Base-by-base conservation (phyloP, 2,329 filamentous ascomycete species). In the Hortaea werneckii region DNA sequence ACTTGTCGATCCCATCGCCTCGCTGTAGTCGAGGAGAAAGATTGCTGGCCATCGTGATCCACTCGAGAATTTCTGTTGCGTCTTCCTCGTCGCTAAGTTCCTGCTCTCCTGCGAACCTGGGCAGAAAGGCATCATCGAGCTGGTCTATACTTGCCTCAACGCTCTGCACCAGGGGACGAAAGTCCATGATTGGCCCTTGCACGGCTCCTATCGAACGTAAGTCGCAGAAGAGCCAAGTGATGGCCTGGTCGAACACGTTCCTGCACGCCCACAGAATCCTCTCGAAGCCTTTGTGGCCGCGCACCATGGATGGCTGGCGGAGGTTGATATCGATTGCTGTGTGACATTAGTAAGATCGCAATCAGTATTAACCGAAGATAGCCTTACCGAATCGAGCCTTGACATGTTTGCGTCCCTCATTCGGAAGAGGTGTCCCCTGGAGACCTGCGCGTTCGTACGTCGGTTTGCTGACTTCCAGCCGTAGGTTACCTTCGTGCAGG, bases 391-490 rank as follows among this genome's bases (percentile, higher is more conserved):
- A 96, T 65, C 86, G 75, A 44, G 80, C 77, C 59, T 84, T 87
- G 40, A 77, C 65, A 55, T 82, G 79, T 55, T 80, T 82, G 52
- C 73, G 71, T 4, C 76, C 79, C 10, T 71, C 74, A 43, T 74
- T 71, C 12, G 72, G 68, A 20, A 80, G 68, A 0, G 84, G 76
- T 52, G 80, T 81, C 1, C 90, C 90, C 1, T 81, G 77, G 0
- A 98, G 71, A 0, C 92, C 92, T 40, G 83, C 81, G 41, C 82
- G 77, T 64, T 96, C 88, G 64, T 89, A 95, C 0, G 78, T 80
- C 44, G 88, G 80, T 54, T 83, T 87, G 52, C 87, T 83, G 27
- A 96, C 73, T 55, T 87, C 84, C 56, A 98, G 73, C 4, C 75
- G 79, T 32, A 98, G 71, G 0, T 77, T 69, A 78, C 87, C 88